Evolutionary conservation across 768 basidiomycete species (phyloP), one percentile per base, ranked within the genome.

Genomic region (Trametes meyenii): DNA sequence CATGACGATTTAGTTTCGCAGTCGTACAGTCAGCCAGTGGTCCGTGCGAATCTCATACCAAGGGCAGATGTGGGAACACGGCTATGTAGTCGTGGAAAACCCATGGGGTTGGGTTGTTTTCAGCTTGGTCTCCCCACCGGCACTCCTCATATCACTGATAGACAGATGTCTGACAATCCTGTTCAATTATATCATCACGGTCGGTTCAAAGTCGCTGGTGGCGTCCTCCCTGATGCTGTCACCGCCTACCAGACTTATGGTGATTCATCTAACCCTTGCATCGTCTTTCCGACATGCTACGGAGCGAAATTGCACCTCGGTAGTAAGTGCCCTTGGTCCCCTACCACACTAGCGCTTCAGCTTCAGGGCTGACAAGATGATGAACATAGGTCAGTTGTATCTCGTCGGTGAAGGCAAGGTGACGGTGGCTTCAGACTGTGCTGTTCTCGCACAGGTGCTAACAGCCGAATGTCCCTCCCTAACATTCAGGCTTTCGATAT

Each of bases 281-380:
- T 71, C 16, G 69, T 71, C 40, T 71, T 63, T 26, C 67, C 66
- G 38, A 71, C 70, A 46, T 71, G 70, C 42, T 71, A 71, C 43
- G 69, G 70, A 11, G 70, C 62, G 8, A 60, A 67, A 33, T 58
- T 71, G 11, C 63, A 58, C 10, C 54, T 64, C 55, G 65, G 58
- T 38, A 65, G 68, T 65, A 12, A 49, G 58, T 67, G 40, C 17
- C 14, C 24, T 33, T 12, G 21, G 35, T 23, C 12, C 23, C 44
- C 13, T 17, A 58, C 36, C 13, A 14, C 13, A n/a, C 4, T 55
- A 24, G n/a, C 29, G 13, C 5, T 26, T 33, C 21, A 10, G 13
- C 5, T 26, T 33, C 21, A 10, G 1, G 23, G 44, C 16, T 48
- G 24, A 12, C 33, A 5, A 40, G 48, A 26, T 35, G 10, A 29